These are phyloP conservation scores for Lolium rigidum DNA, from an alignment of 176 grass and related monocot genomes.

Conservation along the genomic window DNA sequence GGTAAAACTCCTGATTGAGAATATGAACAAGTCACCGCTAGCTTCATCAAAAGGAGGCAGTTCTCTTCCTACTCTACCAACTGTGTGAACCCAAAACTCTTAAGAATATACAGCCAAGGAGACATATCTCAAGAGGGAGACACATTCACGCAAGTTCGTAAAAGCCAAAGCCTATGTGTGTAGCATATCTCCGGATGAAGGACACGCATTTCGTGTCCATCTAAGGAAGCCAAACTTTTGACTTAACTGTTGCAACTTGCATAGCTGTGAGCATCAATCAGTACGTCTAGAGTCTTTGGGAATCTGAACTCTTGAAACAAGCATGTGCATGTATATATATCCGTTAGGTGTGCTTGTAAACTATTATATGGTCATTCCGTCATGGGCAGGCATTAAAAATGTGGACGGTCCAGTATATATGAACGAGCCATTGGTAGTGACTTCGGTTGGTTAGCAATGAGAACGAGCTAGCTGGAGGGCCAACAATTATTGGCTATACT, in stretches of 20 bases:
- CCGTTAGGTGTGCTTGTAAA: conserved; percentile 24
- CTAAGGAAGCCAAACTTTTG: conserved; percentile 42
- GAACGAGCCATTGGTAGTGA: background rate
- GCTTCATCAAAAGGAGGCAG: no score
- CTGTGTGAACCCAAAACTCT: no score
- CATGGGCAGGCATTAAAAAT: background rate
- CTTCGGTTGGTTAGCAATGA: background rate
- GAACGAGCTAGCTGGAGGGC: background rate
- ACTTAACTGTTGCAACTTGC: conserved; percentile 14
- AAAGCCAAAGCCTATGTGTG: background rate
- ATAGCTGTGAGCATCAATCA: background rate
- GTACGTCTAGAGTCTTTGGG: background rate
- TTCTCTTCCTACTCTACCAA: no score
- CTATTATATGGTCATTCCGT: background rate
- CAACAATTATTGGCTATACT: conserved; percentile 13
- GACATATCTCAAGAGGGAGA: background rate
- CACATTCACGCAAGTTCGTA: conserved; percentile 13
- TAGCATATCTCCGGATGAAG: background rate
- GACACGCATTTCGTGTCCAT: conserved; percentile 19
- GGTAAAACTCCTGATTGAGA: no score
- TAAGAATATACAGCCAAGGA: background rate
- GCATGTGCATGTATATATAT: conserved; percentile 12
- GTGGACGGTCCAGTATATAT: background rate
- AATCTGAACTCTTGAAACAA: background rate
- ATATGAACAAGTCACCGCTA: no score